Evolutionary conservation across 129 eudicot species (phyloP).

Genomic region (Chrysanthemum makinoi): DNA sequence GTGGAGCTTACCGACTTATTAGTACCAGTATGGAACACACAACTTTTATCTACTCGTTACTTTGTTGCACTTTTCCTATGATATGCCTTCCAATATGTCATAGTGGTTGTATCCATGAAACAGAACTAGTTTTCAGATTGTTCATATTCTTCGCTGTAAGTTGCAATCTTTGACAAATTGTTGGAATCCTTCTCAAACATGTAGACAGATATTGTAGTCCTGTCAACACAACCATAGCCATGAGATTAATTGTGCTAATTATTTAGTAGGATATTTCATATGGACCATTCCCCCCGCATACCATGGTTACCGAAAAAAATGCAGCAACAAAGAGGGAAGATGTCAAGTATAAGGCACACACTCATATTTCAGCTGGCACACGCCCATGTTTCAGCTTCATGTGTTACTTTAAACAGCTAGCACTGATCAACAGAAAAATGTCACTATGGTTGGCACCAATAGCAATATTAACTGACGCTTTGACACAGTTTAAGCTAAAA

Average conservation of each 20-base stretch:
- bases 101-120: slow-evolving; percentile 84
- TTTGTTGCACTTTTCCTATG: slow-evolving; percentile 6
- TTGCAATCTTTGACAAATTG: slow-evolving; percentile 50
- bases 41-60: neutral
- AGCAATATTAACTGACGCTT: no score
- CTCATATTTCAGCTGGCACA: no score
- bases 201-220: slow-evolving; percentile 65
- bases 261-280: no score
- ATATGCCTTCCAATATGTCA: slow-evolving; percentile 50
- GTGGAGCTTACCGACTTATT: neutral
- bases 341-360: neutral
- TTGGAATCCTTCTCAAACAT: slow-evolving; percentile 51
- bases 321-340: neutral
- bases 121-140: slow-evolving; percentile 39
- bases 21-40: slow-evolving; percentile 4
- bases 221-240: slow-evolving; percentile 29
- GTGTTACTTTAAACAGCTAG: no score
- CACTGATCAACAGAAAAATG: no score
- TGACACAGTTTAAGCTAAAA: no score
- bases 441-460: no score
- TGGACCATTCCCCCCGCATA: no score
- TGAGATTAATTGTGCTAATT: neutral
- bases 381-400: no score
- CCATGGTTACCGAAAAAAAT: neutral
- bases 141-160: slow-evolving; percentile 65